Evolutionary conservation across 768 basidiomycete genomes (phyloP), one percentile per base, ranked within the genome.

Genomic region (Termitomyces titanicus): DNA sequence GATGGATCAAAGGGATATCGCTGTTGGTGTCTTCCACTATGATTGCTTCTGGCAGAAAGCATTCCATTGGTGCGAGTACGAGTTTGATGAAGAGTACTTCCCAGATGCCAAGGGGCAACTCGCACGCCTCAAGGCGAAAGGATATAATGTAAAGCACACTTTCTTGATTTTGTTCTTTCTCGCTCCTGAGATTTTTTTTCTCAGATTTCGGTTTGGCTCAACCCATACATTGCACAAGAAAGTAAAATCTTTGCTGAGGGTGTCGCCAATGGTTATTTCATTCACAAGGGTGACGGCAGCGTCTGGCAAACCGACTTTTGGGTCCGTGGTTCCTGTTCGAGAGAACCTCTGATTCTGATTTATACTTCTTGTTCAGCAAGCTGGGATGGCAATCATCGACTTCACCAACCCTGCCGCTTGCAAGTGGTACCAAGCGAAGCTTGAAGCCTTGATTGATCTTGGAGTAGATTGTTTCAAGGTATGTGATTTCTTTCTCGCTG

Each of bases 81-180:
- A 72, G 24, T 80, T 78, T 61, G 79, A 80, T 57, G 65, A 72
- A n/a, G 70, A 72, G 15, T 66, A 64, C 52, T 80, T 80, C 64
- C 77, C 78, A 5, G 71, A 80, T 61, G 73, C 78, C 10, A 59
- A 64, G 31, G 74, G 72, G 34, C 72, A 79, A 50, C 38, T 70
- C 15, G 58, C 63, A 62, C 62, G 77, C 62, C 54, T 72, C 51
- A 68, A 67, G 40, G 64, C 70, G 45, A 67, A 66, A 57, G 75
- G 74, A 47, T 74, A 79, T 49, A 77, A 76, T 57, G 69, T 78
- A 35, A 70, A 24, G 22, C 20, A 12, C 9, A 11, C 64, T 5
- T 65, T 64, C 64, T 15, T 53, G 0, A 9, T 20, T 8, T 27
- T 44, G 11, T 31, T 53, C 42, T 24, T 42, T 13, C 15, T 47